Evolutionary conservation across 139 green algal species (phyloP).

Genomic region (Spirogloea muscicola): DNA sequence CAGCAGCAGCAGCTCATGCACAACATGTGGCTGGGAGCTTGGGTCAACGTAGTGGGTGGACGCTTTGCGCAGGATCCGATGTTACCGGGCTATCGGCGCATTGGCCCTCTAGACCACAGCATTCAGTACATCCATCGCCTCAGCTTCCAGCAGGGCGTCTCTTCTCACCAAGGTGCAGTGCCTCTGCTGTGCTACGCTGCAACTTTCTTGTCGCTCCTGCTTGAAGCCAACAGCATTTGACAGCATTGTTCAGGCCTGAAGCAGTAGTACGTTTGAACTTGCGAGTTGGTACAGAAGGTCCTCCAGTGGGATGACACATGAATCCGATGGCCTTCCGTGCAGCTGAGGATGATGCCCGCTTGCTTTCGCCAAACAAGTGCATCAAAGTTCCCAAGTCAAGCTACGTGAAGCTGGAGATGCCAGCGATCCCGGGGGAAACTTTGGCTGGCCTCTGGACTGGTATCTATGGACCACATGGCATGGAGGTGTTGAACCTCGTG

Average conservation of each 20-base stretch:
- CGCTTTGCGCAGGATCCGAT: not conserved
- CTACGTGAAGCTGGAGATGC: conserved; percentile 9
- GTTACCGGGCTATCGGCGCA: not conserved
- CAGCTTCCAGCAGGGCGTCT: not conserved
- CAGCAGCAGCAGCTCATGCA: conserved; percentile 8
- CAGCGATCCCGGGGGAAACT: not conserved
- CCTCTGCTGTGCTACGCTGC: not conserved
- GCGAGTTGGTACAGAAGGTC: not conserved
- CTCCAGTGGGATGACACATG: not conserved
- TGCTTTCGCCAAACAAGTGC: not conserved
- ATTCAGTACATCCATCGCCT: not conserved
- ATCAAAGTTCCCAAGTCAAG: conserved; percentile 17
- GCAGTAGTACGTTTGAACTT: not conserved
- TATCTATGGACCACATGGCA: conserved; percentile 22
- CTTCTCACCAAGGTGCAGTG: not conserved
- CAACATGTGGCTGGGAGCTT: conserved; percentile 13
- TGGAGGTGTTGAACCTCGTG: conserved; percentile 25
- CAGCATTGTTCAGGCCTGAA: not conserved
- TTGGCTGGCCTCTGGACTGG: conserved; percentile 28
- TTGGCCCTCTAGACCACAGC: not conserved
- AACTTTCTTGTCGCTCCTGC: not conserved
- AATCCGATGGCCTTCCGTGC: not conserved
- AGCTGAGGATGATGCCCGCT: not conserved
- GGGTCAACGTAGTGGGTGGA: not conserved
- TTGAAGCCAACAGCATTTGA: not conserved